Base-by-base conservation (phyloP, 2,329 filamentous ascomycete genomes). In the Cladorrhinum sp. region DNA sequence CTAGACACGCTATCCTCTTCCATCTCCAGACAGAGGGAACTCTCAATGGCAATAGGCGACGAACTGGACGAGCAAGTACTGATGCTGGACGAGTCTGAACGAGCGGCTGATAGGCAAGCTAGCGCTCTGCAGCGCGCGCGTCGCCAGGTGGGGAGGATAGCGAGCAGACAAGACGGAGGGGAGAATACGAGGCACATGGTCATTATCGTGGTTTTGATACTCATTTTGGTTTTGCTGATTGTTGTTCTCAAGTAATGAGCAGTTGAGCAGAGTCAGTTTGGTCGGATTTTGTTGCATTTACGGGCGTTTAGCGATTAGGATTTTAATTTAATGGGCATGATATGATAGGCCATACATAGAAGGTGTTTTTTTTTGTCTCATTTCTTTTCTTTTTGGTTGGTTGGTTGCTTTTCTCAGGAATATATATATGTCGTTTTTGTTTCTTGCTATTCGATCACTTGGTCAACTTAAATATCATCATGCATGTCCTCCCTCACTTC, bases 21-120 rank as follows among this genome's bases (percentile, higher is more conserved):
- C 61, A 97, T 99, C 67, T 85, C 90, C 3, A 86, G 95, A 42
- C 95, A 98, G 79, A 83, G 96, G 55, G 91, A 98, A 77, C 81
- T 99, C 64, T 93, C 89, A 72, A 96, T 97, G 79, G 91, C 95
- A 78, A 98, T 99, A 70, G 94, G 95, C 28, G 91, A 97, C 73
- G 95, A 99, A 80, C 82, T 99, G 36, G 95, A 98, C 69, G 89
- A 87, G 67, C 95, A 99, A 70, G 90, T 96, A 39, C 82, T 89
- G 68, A 81, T 99, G 80, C 80, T 99, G 28, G 94, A 97, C 73
- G 94, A 96, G 69, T 86, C 96, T 50, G 95, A 98, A 71, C 83
- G 84, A 50, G 83, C 88, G 20, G 90, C 93, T 7, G 92, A 96
- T 73, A 80, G 93, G 61, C 93, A 98, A 76, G 84, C 89, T 73